phyloP scores from a whole-genome alignment of 2,329 filamentous ascomycete species.

The Claviceps sp. region DNA sequence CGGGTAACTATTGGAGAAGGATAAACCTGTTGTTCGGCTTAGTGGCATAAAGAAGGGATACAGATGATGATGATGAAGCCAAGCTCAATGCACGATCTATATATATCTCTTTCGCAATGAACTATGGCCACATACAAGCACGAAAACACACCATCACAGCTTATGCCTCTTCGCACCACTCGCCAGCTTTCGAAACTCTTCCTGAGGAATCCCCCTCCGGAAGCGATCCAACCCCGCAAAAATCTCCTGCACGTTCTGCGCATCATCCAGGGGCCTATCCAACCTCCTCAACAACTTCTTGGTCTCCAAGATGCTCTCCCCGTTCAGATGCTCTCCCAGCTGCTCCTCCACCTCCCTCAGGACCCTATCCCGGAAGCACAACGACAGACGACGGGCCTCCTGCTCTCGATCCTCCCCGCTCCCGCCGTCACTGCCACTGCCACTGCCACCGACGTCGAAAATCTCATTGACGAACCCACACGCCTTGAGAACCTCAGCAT shows the following conservation, averaged over 20 bases:
- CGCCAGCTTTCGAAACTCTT: conserved; percentile 77
- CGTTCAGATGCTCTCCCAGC: conserved; percentile 66
- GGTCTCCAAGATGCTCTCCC: conserved; percentile 66
- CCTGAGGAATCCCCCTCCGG: conserved; percentile 65
- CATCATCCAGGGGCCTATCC: conserved; percentile 58
- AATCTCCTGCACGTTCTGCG: conserved; percentile 70
- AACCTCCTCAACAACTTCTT: conserved; percentile 71
- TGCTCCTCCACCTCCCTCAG: conserved; percentile 68
- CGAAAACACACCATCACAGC: conserved; percentile 36
- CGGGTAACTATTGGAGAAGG: conserved; percentile 70
- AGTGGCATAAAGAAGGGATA: conserved; percentile 29
- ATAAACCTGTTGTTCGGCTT: conserved; percentile 73
- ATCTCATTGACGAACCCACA: conserved; percentile 80
- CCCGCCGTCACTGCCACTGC: no score
- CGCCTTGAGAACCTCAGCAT: conserved; percentile 56
- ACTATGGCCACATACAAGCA: background rate
- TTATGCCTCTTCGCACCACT: conserved; percentile 90
- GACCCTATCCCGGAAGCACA: conserved; percentile 53
- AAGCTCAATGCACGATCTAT: no score
- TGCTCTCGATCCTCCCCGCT: no score
- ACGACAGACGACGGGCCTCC: no score
- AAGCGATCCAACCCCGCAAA: conserved; percentile 78
- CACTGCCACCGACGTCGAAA: conserved; percentile 38
- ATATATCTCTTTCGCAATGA: no score
- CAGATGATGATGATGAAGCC: no score